Base-by-base conservation (phyloP, 2,329 filamentous ascomycete genomes). In the Fusarium mangiferae region DNA sequence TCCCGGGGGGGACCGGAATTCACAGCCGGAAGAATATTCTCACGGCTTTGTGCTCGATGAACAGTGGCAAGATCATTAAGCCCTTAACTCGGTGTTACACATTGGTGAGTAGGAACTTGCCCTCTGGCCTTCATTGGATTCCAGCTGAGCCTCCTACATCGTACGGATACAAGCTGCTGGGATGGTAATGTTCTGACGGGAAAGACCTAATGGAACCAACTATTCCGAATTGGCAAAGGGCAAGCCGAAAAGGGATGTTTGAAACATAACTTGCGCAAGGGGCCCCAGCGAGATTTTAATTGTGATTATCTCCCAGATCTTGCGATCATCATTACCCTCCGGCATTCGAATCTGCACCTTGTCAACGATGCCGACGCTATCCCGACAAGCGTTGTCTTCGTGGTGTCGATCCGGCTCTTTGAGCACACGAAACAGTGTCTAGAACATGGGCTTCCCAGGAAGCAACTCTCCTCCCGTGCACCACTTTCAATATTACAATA, bases 191-290 rank as follows among this genome's bases (percentile, higher is more conserved):
- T 62, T 54, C 62, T 60, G 36, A 28, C 30, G 22, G 41, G 41
- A 62, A 64, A 51, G 62, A 56, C 63, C 59, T 67, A 75, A 73
- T 46, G 48, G 59, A 30, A 45, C 55, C n/a, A 48, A 26, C 76
- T 74, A 75, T 61, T 61, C 73, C 75, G 36, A 49, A 74, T 77
- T 72, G 18, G 66, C 74, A 26, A 39, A 39, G 26, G 28, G 61
- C 46, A 74, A 54, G 39, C 75, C 66, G 56, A 75, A 75, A 77
- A 52, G 55, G 66, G 73, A 68, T 68, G 68, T 45, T 66, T 78
- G 77, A 78, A 78, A 78, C 75, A 75, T 55, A 39, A 24, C 28
- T 36, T 33, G 24, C 60, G 58, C 76, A 76, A 63, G 76, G 76
- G 73, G 28, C 44, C 76, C 72, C 57, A 54, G 69, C 36, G 66